These are phyloP conservation scores for Stevia rebaudiana DNA, from an alignment of 140 eudicot genomes.

Conservation along the genomic window DNA sequence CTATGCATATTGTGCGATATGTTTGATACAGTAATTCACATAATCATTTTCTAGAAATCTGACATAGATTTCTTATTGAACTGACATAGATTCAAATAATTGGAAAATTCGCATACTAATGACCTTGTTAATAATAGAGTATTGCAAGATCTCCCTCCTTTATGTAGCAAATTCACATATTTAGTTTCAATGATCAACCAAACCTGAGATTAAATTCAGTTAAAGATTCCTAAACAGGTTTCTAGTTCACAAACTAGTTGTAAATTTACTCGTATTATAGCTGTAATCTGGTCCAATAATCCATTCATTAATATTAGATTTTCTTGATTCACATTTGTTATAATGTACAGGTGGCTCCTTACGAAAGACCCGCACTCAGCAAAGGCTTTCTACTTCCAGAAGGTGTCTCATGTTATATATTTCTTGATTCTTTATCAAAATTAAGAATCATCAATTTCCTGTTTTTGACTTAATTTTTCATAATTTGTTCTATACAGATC, in stretches of 20 bases:
- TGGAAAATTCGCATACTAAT: background rate
- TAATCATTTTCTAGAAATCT: background rate
- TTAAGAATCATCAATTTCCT: background rate
- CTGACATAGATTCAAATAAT: background rate
- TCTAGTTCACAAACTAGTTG: background rate
- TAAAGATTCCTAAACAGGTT: background rate
- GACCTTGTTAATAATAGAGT: no score
- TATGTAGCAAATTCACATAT: background rate
- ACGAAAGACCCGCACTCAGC: slow-evolving; percentile 98
- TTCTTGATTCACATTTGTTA: background rate
- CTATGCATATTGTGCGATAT: background rate
- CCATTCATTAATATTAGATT: background rate
- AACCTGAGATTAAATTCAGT: background rate
- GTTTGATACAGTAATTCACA: background rate
- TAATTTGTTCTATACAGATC: slow-evolving; percentile 33
- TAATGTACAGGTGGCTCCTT: slow-evolving; percentile 76
- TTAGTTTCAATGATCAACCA: background rate
- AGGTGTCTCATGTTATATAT: slow-evolving; percentile 41
- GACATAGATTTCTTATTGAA: background rate
- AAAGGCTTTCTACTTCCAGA: slow-evolving; percentile 97
- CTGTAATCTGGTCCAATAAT: background rate
- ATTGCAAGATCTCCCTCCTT: background rate
- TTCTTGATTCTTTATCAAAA: background rate
- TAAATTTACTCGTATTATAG: background rate
- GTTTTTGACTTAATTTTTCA: background rate